Conservation (phyloP, 2,329 filamentous ascomycete species). For the Aspergillus caelatus region DNA sequence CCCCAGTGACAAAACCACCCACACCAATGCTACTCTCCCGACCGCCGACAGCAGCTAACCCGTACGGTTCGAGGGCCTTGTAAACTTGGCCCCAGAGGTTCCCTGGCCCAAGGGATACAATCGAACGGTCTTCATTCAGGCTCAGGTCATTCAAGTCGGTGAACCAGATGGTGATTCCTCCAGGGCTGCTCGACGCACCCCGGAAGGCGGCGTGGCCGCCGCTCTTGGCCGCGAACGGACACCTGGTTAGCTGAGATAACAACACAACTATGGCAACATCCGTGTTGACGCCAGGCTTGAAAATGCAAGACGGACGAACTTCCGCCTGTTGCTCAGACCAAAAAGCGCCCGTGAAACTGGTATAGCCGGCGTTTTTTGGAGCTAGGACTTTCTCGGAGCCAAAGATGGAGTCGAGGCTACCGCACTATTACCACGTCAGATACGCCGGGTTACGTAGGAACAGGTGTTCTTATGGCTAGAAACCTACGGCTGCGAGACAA, state of each 20-base stretch:
- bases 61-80: slow-evolving; percentile 31
- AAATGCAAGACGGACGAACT: slow-evolving; percentile 37
- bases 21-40: slow-evolving; percentile 28
- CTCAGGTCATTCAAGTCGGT: slow-evolving; percentile 32
- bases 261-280: slow-evolving; percentile 38
- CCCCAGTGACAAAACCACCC: slow-evolving; percentile 27
- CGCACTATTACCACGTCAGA: neutral
- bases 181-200: slow-evolving; percentile 55
- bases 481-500: neutral
- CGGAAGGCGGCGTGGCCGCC: slow-evolving; percentile 62
- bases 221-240: slow-evolving; percentile 58
- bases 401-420: slow-evolving; percentile 9
- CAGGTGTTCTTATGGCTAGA: too few species aligned
- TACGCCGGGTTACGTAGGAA: neutral
- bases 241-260: slow-evolving; percentile 33
- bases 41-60: slow-evolving; percentile 38
- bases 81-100: slow-evolving; percentile 41
- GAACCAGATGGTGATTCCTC: slow-evolving; percentile 40
- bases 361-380: slow-evolving; percentile 21
- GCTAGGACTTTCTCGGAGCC: slow-evolving; percentile 18
- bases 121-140: slow-evolving; percentile 30
- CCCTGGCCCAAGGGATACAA: slow-evolving; percentile 36
- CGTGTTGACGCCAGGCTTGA: slow-evolving; percentile 30
- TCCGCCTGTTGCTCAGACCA: slow-evolving; percentile 43
- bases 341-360: slow-evolving; percentile 28